Base-by-base conservation (phyloP, 148 eudicot species). In the Cornus suecica region DNA sequence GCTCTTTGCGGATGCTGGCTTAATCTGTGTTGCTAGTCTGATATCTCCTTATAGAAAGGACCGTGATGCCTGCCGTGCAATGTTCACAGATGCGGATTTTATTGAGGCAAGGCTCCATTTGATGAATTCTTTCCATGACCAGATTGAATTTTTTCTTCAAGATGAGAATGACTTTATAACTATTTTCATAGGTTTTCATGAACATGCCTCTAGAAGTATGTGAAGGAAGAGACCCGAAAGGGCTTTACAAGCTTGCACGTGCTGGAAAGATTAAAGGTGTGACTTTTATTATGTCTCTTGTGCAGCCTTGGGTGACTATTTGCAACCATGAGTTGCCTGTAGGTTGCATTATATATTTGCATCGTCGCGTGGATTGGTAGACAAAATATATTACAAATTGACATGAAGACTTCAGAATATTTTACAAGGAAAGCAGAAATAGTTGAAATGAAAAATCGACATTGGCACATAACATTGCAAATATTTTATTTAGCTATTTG, bases 241-340 rank as follows among this genome's bases (percentile, higher is more conserved):
- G 98, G 41, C 88, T 94, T 64, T 94, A 94, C 86, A 94, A 94
- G 87, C 97, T 91, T 82, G 98, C 98, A 18, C 90, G 98, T 27
- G 94, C 97, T 52, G 98, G 98, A 76, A 92, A 94, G 79, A 90
- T 92, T 71, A 94, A 90, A 90, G 97, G 97, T 94, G 26, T 62
- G 37, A 37, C 70, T 79, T 51, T 70, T 60, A 25, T 32, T 41
- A 28, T 70, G 61, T 9, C 15, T 62, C 65, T 22, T 62, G 27
- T 62, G 67, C 68, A 60, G 68, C 69, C 27, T 26, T 27, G 8
- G 60, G 15, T 24, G 5, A 22, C 48, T 56, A 2, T 4, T 9
- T 9, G 5, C 45, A 41, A 41, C n/a, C 29, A 31, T 58, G 29
- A 8, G 52, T 62, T 34, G 26, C 29, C 32, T 26, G 5, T 56